Evolutionary conservation across 2,329 filamentous ascomycete genomes (phyloP), one percentile per base, ranked within the genome.

Genomic region (Mariannaea sp.): DNA sequence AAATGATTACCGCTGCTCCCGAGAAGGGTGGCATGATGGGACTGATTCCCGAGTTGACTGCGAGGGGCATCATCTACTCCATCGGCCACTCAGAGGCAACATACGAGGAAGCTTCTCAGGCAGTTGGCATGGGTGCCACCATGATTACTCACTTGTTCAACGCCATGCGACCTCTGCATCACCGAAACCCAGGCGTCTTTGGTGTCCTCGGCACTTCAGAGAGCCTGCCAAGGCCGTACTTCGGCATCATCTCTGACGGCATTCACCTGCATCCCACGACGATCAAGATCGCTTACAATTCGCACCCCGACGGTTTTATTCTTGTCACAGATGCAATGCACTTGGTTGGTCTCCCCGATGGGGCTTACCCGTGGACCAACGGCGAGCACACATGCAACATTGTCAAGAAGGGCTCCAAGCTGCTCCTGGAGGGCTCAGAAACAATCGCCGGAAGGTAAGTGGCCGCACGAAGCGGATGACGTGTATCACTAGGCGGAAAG

Each of bases 131-230:
- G 6, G 92, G 92, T 45, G 90, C 89, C 2, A 89, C 83, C 42
- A 96, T 95, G 90, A 89, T 96, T 61, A 96, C 92, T 0, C 92
- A 96, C 67, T 80, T 96, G 1, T 96, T 96, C 82, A 96, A 96
- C 70, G 92, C 92, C 20, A 96, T 96, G 92, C 82, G 86, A 1
- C 91, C 91, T 12, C 83, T 96, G 44, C 90, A 94, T 71, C 91
- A 97, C 77, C 88, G 92, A 53, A 92, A 96, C 71, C 92, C 92
- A 0, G 92, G 92, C 30, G 85, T 96, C 63, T 96, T 96, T 69
- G 92, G 92, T 22, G 84, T 95, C 0, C 76, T 97, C 12, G 91
- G 92, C 55, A 82, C 82, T 57, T 81, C 81, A 7, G 81, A 87
- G 64, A 78, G 72, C 56, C 66, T 76, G 49, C 70, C 74, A 10